Evolutionary conservation across 768 basidiomycete species (phyloP).

Genomic region (Dendrothele bispora): DNA sequence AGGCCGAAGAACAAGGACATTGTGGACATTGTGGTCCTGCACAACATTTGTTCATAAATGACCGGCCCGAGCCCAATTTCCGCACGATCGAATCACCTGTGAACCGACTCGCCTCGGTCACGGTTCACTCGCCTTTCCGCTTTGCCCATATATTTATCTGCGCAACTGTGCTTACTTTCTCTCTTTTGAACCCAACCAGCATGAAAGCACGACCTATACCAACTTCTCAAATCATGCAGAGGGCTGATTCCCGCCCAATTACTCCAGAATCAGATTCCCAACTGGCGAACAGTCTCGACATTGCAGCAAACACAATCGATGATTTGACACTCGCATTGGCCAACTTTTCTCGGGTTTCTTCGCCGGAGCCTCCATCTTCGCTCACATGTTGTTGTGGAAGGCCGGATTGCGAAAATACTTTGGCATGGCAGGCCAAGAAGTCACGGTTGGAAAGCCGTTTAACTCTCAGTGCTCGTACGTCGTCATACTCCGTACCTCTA

Average conservation of each 20-base stretch:
- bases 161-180: too few species aligned
- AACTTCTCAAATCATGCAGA: neutral
- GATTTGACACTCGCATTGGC: slow-evolving; percentile 74
- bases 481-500: neutral
- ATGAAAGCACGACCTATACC: too few species aligned
- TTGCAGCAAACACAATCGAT: slow-evolving; percentile 67
- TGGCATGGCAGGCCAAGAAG: slow-evolving; percentile 64
- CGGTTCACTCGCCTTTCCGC: too few species aligned
- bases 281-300: slow-evolving; percentile 49
- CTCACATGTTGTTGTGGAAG: slow-evolving; percentile 65
- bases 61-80: too few species aligned
- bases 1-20: too few species aligned
- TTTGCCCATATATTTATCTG: too few species aligned
- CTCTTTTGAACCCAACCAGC: too few species aligned
- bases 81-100: too few species aligned
- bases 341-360: slow-evolving; percentile 69
- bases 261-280: slow-evolving; percentile 56
- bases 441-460: slow-evolving; percentile 74
- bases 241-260: slow-evolving; percentile 32
- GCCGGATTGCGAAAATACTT: slow-evolving; percentile 65
- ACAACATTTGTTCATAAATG: too few species aligned
- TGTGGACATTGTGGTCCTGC: too few species aligned
- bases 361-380: slow-evolving; percentile 62
- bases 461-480: slow-evolving; percentile 83
- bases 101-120: too few species aligned